Evolutionary conservation across 306 rosid species (phyloP), one percentile per base, ranked within the genome.

Genomic region (Lotus japonicus): DNA sequence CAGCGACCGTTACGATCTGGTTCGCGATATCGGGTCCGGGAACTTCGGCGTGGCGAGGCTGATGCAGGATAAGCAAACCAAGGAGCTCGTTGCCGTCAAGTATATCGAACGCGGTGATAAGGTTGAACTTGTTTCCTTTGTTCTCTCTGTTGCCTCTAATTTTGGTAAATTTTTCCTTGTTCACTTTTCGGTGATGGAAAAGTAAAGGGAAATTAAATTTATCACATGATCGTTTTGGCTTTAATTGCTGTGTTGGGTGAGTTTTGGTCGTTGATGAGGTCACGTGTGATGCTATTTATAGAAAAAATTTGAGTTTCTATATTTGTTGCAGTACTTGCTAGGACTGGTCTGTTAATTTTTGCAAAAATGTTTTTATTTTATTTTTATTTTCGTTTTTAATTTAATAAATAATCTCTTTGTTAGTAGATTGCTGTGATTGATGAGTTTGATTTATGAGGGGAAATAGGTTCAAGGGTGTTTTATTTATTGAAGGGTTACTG

Each of bases 41-140:
- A 94, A 90, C 65, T 94, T 94, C 82, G 99, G 96, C 28, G 85
- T 94, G 1, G 96, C 99, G 7, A 85, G 97, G 85, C 43, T 94
- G 73, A 90, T 94, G 99, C 83, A 82, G 28, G 99, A 94, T 48
- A 90, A 85, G 79, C 99, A 85, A 18, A 90, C 97, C 45, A 87
- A 67, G 71, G 97, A 94, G 71, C 97, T 90, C 17, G 95, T 94
- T 6, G 99, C 99, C 23, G 97, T 94, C 19, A 94, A 94, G 70
- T 94, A 90, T 52, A 90, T 90, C 74, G 96, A 90, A 80, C 87
- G 99, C 16, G 99, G 99, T n/a, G 94, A 86, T 75, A 94, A 90
- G 97, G 99, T 89, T 64, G 0, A n/a, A n/a, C n/a, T n/a, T n/a
- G n/a, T n/a, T n/a, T n/a, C n/a, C n/a, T 21, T 21, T 11, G 64